Base-by-base conservation (phyloP, 192 early-diverging fungal genomes). In the Gonapodya sp. region DNA sequence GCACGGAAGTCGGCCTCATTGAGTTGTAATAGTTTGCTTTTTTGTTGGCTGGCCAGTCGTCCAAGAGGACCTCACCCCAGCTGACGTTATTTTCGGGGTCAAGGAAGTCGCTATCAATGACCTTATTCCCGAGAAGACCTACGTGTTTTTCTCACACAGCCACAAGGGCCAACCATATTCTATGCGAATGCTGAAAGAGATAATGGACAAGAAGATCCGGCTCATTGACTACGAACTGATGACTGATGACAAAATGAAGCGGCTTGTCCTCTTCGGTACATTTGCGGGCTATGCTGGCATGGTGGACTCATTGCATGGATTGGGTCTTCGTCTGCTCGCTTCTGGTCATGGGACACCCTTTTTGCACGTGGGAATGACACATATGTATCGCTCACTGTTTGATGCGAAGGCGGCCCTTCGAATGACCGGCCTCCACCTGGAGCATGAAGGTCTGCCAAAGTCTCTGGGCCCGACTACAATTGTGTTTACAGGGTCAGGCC, bases 211-310 rank as follows among this genome's bases (percentile, higher is more conserved):
- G 89, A 93, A 90, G 80, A 94, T 98, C 81, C 92, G 94, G 2
- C 85, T 99, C 73, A 94, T 98, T 73, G 97, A 99, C 87, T 99
- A 99, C 82, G 97, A 99, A 85, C 89, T 98, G 37, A 91, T 99
- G 91, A 92, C 90, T 1, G 90, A 98, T 81, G 92, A 92, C 16
- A 73, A 86, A 30, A 83, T 83, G 36, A 90, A 92, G 79, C 93
- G 97, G 14, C 85, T 96, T 64, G 96, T 99, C 31, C 89, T 94
- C 73, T 99, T 99, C 87, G 95, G 95, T 79, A 92, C 89, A 64
- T 94, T 95, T 80, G 97, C 97, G 0, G 97, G 97, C 2, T 96
- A 96, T 80, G 96, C 96, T 18, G 89, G 91, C 35, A 94, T 97
- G 92, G 92, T 99, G 80, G 96, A 99, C 79, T 89, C 92, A 1